Base-by-base conservation (phyloP, 2,329 filamentous ascomycete genomes). In the Fusarium sp. region DNA sequence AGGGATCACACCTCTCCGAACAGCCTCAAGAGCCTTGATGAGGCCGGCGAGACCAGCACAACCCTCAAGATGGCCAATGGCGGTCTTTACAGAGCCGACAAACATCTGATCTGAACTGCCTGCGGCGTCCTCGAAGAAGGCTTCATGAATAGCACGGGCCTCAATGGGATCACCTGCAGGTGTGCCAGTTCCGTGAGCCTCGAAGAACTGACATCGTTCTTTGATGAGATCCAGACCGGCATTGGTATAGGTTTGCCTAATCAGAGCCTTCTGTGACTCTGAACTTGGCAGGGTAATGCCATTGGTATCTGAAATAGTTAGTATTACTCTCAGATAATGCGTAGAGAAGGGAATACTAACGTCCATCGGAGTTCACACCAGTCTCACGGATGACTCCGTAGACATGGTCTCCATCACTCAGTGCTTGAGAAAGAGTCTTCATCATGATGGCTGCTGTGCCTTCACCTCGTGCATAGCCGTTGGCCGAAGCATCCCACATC, bases 401-500 rank as follows among this genome's bases (percentile, higher is more conserved):
- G 10, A 89, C 86, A 1, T 86, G 82, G 75, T 92, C 89, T 18
- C 87, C 86, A 65, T 89, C 88, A 35, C 78, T 39, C 8, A 73
- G 43, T 5, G 70, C 70, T 18, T 67, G 52, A 0, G 52, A 64
- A 0, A 73, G 14, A 24, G 68, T 56, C 65, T 73, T 73, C 10
- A 73, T 60, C 3, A 73, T 52, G 4, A 71, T 48, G 5, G 68
- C 61, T 7, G 70, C 68, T 8, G 59, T 45, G 2, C 70, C 70
- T 16, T 73, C 70, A 1, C 70, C 70, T 2, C 74, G 69, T 0
- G 68, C 74, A 20, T 76, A 76, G 0, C 74, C 71, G 3, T 73
- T 48, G 0, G 66, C 73, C 1, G 48, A 39, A 1, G 31, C 39
- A 22, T 76, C 74, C 59, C 68, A 76, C 35, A 75, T 73, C 3